Conservation (phyloP, 2,329 filamentous ascomycete genomes). For the Phialophora tarda region DNA sequence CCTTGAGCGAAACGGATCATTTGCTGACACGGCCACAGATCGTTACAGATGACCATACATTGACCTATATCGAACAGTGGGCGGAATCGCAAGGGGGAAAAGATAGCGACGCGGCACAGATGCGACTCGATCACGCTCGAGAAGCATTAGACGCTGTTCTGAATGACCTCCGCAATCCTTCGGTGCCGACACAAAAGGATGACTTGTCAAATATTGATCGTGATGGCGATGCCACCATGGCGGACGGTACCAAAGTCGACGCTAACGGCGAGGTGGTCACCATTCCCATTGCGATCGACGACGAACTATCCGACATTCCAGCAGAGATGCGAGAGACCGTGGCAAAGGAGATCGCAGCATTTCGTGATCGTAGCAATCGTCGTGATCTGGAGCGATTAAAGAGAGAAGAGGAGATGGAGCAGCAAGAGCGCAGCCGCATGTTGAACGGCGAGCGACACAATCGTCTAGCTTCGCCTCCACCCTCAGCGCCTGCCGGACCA, state of each 20-base stretch:
- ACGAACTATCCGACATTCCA: constrained; percentile 93
- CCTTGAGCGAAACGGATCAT: neutral
- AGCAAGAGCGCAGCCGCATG: constrained; percentile 73
- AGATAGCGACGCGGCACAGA: constrained; percentile 65
- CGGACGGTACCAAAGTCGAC: constrained; percentile 57
- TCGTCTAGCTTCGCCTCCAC: constrained; percentile 73
- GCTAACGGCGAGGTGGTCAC: constrained; percentile 74
- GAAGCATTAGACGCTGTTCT: constrained; percentile 71
- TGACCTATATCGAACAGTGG: constrained; percentile 84
- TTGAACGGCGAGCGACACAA: constrained; percentile 67
- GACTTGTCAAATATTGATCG: constrained; percentile 59
- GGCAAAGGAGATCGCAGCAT: constrained; percentile 89
- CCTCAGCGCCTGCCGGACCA: constrained; percentile 65
- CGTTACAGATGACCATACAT: constrained; percentile 79
- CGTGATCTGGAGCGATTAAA: constrained; percentile 86
- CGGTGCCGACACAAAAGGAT: constrained; percentile 53
- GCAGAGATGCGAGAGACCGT: constrained; percentile 96
- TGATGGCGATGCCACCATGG: constrained; percentile 72
- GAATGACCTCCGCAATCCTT: constrained; percentile 73
- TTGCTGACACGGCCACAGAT: constrained; percentile 50
- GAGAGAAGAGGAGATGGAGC: constrained; percentile 90
- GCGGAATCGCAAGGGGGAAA: constrained; percentile 69
- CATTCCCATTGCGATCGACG: constrained; percentile 83
- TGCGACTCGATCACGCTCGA: constrained; percentile 72
- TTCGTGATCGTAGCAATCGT: constrained; percentile 87